Conservation (phyloP, 2,329 filamentous ascomycete genomes). For the Alternaria ethzedia region DNA sequence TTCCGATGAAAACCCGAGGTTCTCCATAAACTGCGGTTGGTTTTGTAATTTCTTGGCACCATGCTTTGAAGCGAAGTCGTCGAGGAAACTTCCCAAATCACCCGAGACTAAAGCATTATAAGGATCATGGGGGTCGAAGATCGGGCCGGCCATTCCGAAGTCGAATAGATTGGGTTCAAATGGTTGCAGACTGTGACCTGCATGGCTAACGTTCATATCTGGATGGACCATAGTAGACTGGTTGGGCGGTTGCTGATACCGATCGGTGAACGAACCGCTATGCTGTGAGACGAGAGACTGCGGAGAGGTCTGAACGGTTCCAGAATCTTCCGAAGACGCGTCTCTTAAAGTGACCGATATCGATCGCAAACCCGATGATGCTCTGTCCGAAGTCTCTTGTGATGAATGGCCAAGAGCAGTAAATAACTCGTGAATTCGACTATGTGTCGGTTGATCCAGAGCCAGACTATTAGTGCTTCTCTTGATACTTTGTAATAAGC, state of each 20-base stretch:
- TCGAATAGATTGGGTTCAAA: constrained; percentile 16
- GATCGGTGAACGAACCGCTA: constrained; percentile 1
- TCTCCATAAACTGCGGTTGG: constrained; percentile 70
- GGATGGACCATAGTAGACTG: constrained; percentile 27
- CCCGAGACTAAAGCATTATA: constrained; percentile 47
- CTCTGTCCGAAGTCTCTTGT: neutral
- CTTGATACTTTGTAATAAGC: constrained; percentile 27
- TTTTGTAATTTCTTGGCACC: constrained; percentile 60
- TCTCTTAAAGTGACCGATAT: neutral
- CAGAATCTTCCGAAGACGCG: constrained; percentile 1
- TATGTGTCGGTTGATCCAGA: constrained; percentile 18
- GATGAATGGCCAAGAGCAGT: constrained; percentile 18
- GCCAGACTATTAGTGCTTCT: constrained; percentile 13
- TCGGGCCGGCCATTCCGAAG: neutral
- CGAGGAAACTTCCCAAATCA: constrained; percentile 60
- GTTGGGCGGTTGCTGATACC: constrained; percentile 4
- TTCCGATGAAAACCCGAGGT: constrained; percentile 68
- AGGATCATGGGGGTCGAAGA: constrained; percentile 13
- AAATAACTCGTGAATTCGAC: constrained; percentile 18
- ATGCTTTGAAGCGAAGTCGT: constrained; percentile 64
- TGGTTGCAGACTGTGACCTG: neutral
- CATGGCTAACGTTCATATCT: constrained; percentile 22
- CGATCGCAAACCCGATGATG: neutral
- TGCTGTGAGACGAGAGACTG: constrained; percentile 10
- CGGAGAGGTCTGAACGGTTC: constrained; percentile 15